phyloP scores from a whole-genome alignment of 106 monocot genomes.

The Allium fistulosum region DNA sequence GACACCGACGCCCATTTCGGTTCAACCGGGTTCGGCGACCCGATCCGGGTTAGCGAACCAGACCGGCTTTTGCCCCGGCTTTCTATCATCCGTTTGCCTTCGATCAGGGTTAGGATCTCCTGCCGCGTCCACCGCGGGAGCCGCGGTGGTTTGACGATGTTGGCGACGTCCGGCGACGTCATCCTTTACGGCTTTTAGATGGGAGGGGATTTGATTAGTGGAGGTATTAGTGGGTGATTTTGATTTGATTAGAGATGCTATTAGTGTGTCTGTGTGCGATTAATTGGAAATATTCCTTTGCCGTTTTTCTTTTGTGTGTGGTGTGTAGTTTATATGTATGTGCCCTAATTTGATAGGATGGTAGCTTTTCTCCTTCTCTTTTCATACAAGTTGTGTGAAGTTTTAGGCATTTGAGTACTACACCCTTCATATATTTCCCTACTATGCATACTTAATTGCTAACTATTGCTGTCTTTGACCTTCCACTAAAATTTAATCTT shows the following conservation, averaged over 20 bases:
- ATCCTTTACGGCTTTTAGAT: background rate
- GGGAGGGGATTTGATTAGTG: background rate
- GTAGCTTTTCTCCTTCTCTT: no score
- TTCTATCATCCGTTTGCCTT: slow-evolving; percentile 70
- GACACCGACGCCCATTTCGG: slow-evolving; percentile 89
- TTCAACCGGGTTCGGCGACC: slow-evolving; percentile 6
- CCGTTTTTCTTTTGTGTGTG: no score
- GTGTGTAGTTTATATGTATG: no score
- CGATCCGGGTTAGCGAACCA: slow-evolving; percentile 15
- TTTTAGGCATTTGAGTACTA: no score
- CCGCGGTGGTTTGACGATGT: slow-evolving; percentile 22
- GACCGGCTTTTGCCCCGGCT: slow-evolving; percentile 24
- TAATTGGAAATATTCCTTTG: background rate
- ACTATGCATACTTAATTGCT: no score
- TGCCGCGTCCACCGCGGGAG: slow-evolving; percentile 88
- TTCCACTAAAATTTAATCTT: no score
- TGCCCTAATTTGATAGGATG: no score
- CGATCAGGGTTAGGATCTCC: slow-evolving; percentile 78
- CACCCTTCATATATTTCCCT: no score
- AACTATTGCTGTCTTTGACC: no score
- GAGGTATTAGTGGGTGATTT: background rate
- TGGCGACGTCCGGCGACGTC: background rate
- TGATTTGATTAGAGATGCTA: background rate
- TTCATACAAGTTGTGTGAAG: no score
- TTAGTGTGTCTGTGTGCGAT: background rate